phyloP scores from a whole-genome alignment of 192 early-diverging fungal genomes.

The Entomortierella chlamydospora region DNA sequence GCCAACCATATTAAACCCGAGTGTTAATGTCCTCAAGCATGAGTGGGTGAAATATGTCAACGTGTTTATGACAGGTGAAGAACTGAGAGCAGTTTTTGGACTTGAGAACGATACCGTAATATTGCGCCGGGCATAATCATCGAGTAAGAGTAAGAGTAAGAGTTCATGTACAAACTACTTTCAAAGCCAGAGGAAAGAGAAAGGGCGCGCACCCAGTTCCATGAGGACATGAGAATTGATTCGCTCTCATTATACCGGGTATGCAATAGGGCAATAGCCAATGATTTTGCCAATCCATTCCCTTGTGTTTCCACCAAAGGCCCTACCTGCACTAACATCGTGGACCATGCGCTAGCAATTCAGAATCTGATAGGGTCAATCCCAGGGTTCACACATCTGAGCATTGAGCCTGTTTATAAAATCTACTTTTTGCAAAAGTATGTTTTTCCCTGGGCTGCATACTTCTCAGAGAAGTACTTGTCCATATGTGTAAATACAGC shows the following conservation, averaged over 20 bases:
- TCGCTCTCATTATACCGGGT: background rate
- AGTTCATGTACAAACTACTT: background rate
- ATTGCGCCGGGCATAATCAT: too few species aligned
- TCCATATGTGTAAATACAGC: slow-evolving; percentile 17
- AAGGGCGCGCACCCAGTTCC: too few species aligned
- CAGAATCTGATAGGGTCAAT: slow-evolving; percentile 32
- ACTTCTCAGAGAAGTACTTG: background rate
- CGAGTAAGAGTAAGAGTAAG: too few species aligned
- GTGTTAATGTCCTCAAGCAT: too few species aligned
- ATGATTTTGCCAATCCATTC: slow-evolving; percentile 13
- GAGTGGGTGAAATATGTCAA: too few species aligned
- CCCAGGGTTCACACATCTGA: slow-evolving; percentile 11
- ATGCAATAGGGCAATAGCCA: background rate
- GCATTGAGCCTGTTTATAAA: background rate
- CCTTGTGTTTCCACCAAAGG: slow-evolving; percentile 25
- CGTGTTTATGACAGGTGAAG: too few species aligned
- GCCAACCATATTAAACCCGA: too few species aligned
- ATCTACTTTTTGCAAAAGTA: too few species aligned
- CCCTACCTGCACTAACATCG: background rate
- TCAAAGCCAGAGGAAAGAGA: too few species aligned
- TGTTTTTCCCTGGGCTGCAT: too few species aligned
- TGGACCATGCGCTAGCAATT: slow-evolving; percentile 16
- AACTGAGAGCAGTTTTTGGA: too few species aligned
- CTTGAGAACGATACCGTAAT: too few species aligned
- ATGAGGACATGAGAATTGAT: background rate